Evolutionary conservation across 139 green algal species (phyloP), one percentile per base, ranked within the genome.

Genomic region (Chlamydomonas incerta): DNA sequence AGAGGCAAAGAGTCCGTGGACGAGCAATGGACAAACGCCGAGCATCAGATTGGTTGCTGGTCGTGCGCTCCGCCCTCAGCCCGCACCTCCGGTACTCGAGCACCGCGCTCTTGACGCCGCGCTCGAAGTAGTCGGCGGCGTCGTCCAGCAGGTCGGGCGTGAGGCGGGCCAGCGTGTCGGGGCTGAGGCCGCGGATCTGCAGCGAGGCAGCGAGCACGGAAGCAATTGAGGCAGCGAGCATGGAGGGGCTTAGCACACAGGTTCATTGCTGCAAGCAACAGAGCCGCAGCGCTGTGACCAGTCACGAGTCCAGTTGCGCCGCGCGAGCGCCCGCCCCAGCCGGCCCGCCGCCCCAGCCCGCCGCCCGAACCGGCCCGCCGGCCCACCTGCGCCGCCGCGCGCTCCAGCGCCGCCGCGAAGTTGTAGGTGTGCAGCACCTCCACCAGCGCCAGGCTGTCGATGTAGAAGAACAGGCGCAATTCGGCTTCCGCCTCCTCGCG

Each of bases 391-490:
- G 52, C 35, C 11, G 87, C 81, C 29, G 60, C 81, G 5, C 63
- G 50, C 26, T 80, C 31, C n/a, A 90, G 57, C 0, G 87, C 87
- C 20, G 69, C 74, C 8, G 72, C 67, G 77, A 87, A 91, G 82
- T 91, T 87, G 77, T 91, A 91, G 20, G 83, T 89, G 41, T 87
- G 70, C 57, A 91, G 46, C 46, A 89, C 88, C 72, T 91, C 88
- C 76, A 89, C 72, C 57, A 71, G 72, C 14, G 73, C 70, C 4
- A 89, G 80, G 29, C 72, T 80, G 74, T 92, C 89, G 21, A 92
- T 77, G 69, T 89, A 90, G 82, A 92, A 90, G 55, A 87, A 72
- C 63, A 83, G 60, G 15, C 89, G 75, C 66, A 92, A 79, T 76
- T 92, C 52, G 24, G 77, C 33, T 73, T 92, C 89, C 8, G 86